Evolutionary conservation across 768 basidiomycete genomes (phyloP), one percentile per base, ranked within the genome.

Genomic region (Naganishia vishniacii): DNA sequence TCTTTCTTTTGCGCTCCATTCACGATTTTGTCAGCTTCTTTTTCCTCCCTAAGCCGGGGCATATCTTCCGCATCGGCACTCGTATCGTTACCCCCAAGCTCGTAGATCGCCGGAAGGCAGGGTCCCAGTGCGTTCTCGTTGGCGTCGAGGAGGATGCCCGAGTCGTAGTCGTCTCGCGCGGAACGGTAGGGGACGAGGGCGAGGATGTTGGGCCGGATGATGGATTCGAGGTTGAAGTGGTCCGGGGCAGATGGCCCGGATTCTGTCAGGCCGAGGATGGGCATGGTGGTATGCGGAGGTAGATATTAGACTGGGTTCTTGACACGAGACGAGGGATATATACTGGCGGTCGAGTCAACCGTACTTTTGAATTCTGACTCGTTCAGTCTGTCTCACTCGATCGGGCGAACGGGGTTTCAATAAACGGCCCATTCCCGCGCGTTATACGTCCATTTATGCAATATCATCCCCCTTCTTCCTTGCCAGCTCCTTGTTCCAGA

Each of bases 101-200:
- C 66, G 32, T 72, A 67, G 16, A 78, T 47, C n/a, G 73, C 68
- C 26, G 81, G 79, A 40, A 97, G 87, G 1, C 89, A 86, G 73
- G 89, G 89, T 0, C 95, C 94, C 37, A 92, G 82, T 0, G 94
- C 84, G 75, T 99, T 98, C 80, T 99, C 95, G 78, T 99, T 99
- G 15, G 95, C 95, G 70, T 99, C 95, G 23, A 99, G 84, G 28
- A 99, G 84, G 71, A 97, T 86, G 25, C 93, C 93, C 2, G 84
- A 80, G 49, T 86, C 84, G 79, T 95, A 99, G 79, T 99, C 94
- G 72, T 99, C 94, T 48, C 95, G 82, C 0, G 95, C 95, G 71
- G 92, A 97, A 31, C 93, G 86, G 78, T 99, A 98, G 0, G 95
- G 95, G 49, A 86, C 85, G 15, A 99, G 81, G 0, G 89, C 80